Base-by-base conservation (phyloP, 345 rosid genomes). In the Ailanthus altissimus region DNA sequence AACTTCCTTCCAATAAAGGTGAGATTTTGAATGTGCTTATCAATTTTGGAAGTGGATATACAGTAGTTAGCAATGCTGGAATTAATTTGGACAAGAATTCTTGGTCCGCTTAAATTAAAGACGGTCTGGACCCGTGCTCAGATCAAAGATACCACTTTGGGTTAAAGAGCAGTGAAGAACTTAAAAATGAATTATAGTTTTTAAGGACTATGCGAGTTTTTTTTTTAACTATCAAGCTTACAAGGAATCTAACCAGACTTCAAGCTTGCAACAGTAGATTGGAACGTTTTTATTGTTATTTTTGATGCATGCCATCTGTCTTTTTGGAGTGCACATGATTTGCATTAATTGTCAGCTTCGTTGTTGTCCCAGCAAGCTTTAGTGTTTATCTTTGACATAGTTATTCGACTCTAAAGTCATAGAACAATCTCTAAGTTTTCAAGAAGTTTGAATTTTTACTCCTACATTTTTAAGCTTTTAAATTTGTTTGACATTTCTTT, bases 1-100 rank as follows among this genome's bases (percentile, higher is more conserved):
- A 54, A 57, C 36, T 53, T 67, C 57, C 76, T 18, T 2, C 18
- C 45, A 3, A 47, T 47, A n/a, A 74, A 78, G 83, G 86, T 87
- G 79, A 81, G 75, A 74, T 40, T 68, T 77, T 77, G 69, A 38
- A 13, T 9, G 25, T 53, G 12, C 76, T 46, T 47, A 32, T 61
- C 32, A 46, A 26, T 43, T 75, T 70, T 18, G 58, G 14, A 59
- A 64, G 13, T 43, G 47, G 51, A 21, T 5, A 51, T 49, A 5
- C 63, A n/a, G 43, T 53, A 32, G 9, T 11, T 42, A 25, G 54
- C 56, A 63, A 40, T 75, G 68, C 20, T 21, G 76, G 68, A 50
- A 9, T 4, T 53, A 51, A 43, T 71, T 46, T 66, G 23, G 53
- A 63, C 62, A 15, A 11, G 32, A 60, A 60, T 54, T 38, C 46